A percentile compares a stretch with the other conserved stretches of the same genome.
Conservation (phyloP, 2,329 filamentous ascomycete species). For the Harringtonia lauricola region DNA sequence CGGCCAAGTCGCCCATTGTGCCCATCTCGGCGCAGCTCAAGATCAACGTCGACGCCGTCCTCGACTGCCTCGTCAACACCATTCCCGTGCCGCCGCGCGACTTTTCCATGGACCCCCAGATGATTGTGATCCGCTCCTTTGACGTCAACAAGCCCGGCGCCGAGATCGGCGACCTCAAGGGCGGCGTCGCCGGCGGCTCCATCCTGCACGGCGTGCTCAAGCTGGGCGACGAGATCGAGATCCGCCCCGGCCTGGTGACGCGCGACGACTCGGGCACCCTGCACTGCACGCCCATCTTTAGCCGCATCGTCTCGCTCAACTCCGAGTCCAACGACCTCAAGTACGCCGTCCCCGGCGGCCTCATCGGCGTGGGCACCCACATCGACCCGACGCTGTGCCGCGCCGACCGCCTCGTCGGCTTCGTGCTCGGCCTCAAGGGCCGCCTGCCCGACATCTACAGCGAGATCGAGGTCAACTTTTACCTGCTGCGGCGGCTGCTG, state of each 20-base stretch:
- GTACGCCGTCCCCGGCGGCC: conserved; percentile 92
- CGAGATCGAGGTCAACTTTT: conserved; percentile 99
- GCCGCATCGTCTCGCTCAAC: conserved; percentile 86
- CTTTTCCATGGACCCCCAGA: conserved; percentile 85
- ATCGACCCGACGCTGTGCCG: conserved; percentile 97
- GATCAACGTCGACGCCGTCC: conserved; percentile 98
- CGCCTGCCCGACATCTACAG: conserved; percentile 93
- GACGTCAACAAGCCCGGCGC: conserved; percentile 99
- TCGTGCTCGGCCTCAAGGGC: conserved; percentile 91
- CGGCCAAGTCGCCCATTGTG: conserved; percentile 88
- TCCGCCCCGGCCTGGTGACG: conserved; percentile 94
- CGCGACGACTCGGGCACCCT: conserved; percentile 90
- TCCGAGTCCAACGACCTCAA: conserved; percentile 98
- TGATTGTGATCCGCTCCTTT: conserved; percentile 99
- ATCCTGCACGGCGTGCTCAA: conserved; percentile 96
- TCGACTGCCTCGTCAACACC: conserved; percentile 89
- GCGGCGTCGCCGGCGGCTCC: conserved; percentile 93
- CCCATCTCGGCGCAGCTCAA: conserved; percentile 96
- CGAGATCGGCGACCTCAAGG: conserved; percentile 96
- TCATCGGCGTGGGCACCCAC: conserved; percentile 95
- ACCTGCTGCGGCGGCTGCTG: conserved; percentile 83
- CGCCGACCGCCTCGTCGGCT: conserved; percentile 96
- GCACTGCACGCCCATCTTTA: conserved; percentile 95
- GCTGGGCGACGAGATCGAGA: conserved; percentile 96
- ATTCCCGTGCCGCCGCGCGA: conserved; percentile 88